Conservation (phyloP, 805 yeast genomes). For the Cyberlindnera mycetangii region DNA sequence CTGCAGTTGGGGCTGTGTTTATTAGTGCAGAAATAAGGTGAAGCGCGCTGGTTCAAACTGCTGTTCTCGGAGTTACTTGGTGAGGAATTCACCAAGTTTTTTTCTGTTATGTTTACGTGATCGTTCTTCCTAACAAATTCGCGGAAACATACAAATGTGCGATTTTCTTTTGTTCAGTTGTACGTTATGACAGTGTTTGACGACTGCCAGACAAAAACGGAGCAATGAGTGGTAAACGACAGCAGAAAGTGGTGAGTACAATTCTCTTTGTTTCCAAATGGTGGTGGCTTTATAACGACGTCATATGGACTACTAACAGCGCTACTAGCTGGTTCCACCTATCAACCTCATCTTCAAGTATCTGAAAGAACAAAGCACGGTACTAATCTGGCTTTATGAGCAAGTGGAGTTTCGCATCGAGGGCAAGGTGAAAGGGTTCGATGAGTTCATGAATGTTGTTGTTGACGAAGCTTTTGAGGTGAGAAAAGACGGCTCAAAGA, state of each 20-base stretch:
- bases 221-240: slow-evolving; percentile 39
- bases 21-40: neutral
- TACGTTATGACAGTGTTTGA: no score
- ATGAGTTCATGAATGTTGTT: slow-evolving; percentile 91
- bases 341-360: slow-evolving; percentile 86
- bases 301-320: slow-evolving; percentile 14
- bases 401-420: slow-evolving; percentile 74
- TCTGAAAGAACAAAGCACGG: slow-evolving; percentile 76
- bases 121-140: neutral
- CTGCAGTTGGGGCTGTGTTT: neutral
- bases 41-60: neutral
- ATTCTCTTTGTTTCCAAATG: neutral
- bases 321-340: slow-evolving; percentile 69
- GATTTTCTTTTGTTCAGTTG: no score
- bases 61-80: neutral
- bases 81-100: neutral
- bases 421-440: slow-evolving; percentile 89
- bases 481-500: slow-evolving; percentile 46
- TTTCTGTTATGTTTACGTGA: neutral
- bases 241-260: slow-evolving; percentile 41
- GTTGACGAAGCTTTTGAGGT: slow-evolving; percentile 65
- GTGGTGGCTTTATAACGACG: neutral
- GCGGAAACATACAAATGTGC: no score
- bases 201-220: neutral
- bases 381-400: slow-evolving; percentile 87